These are phyloP conservation scores for Melocanna baccifera DNA, from an alignment of 176 grass and related monocot species.

Conservation along the genomic window DNA sequence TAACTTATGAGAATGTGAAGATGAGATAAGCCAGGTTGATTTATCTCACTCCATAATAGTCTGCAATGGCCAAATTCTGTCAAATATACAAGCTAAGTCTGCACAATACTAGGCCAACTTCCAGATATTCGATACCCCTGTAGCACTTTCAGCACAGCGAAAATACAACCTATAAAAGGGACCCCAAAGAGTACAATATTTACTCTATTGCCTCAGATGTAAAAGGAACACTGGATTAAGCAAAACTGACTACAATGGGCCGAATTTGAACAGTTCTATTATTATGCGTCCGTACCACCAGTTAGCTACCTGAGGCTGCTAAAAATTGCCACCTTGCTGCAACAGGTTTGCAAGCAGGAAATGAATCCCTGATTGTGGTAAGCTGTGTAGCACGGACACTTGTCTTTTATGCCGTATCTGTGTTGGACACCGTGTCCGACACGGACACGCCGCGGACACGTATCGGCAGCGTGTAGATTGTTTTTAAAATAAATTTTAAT, in stretches of 20 bases:
- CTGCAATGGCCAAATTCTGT: neutral
- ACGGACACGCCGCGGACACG: too few species aligned
- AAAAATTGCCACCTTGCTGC: neutral
- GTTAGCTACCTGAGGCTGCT: neutral
- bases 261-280: slow-evolving; percentile 6
- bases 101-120: neutral
- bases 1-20: neutral
- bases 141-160: neutral
- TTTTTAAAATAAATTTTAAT: too few species aligned
- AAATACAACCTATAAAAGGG: neutral
- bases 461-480: too few species aligned
- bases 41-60: neutral
- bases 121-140: neutral
- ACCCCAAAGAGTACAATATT: neutral
- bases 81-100: neutral
- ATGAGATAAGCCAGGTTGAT: neutral
- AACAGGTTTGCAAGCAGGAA: slow-evolving; percentile 3
- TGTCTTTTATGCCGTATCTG: too few species aligned
- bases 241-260: neutral
- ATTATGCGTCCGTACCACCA: neutral
- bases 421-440: too few species aligned
- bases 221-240: neutral
- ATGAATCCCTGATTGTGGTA: neutral
- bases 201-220: neutral
- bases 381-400: too few species aligned